Evolutionary conservation across 306 rosid species (phyloP).

Genomic region (Gleditsia sinensis): DNA sequence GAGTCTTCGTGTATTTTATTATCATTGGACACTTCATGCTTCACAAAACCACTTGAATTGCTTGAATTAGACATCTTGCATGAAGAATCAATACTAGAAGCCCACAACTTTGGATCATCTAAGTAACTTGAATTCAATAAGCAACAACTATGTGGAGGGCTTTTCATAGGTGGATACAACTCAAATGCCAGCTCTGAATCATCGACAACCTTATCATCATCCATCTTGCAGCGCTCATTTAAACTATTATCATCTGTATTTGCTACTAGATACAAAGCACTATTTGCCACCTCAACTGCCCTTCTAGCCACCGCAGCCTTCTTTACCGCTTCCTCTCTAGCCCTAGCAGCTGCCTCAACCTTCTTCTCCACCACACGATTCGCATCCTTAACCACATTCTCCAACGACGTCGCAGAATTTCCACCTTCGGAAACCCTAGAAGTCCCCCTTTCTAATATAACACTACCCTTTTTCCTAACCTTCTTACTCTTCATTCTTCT

Average conservation of each 20-base stretch:
- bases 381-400: slow-evolving; percentile 49
- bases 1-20: slow-evolving; percentile 15
- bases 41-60: slow-evolving; percentile 21
- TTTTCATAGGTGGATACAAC: slow-evolving; percentile 46
- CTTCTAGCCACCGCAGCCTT: slow-evolving; percentile 41
- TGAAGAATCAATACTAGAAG: slow-evolving; percentile 29
- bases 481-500: slow-evolving; percentile 28
- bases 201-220: slow-evolving; percentile 37
- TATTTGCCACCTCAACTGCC: slow-evolving; percentile 43
- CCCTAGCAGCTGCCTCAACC: slow-evolving; percentile 45
- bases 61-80: slow-evolving; percentile 29
- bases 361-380: slow-evolving; percentile 43
- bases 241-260: slow-evolving; percentile 27
- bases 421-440: slow-evolving; percentile 47
- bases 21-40: slow-evolving; percentile 26
- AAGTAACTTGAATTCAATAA: slow-evolving; percentile 40
- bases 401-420: slow-evolving; percentile 33
- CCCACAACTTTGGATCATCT: slow-evolving; percentile 27
- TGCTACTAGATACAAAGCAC: slow-evolving; percentile 42
- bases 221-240: slow-evolving; percentile 26
- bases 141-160: slow-evolving; percentile 45
- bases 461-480: slow-evolving; percentile 35
- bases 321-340: slow-evolving; percentile 42
- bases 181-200: slow-evolving; percentile 44
- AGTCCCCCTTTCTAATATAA: slow-evolving; percentile 30